These are phyloP conservation scores for Gaeumannomyces sp. DNA, from an alignment of 2,329 filamentous ascomycete species.

Conservation along the genomic window DNA sequence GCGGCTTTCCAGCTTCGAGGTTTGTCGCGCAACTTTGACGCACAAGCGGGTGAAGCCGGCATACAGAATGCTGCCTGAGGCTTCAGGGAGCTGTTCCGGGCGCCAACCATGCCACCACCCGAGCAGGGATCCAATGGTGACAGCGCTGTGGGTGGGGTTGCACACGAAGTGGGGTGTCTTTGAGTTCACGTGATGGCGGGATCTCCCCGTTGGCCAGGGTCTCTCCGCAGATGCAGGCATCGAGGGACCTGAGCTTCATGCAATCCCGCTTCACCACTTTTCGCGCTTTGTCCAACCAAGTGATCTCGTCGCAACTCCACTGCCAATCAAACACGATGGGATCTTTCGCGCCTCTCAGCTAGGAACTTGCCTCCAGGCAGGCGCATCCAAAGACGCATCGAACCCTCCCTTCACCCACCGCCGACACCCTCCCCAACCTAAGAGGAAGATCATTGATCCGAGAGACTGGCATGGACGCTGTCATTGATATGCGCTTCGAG, in stretches of 20 bases:
- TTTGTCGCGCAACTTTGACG: slow-evolving; percentile 4
- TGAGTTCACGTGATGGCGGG: not conserved
- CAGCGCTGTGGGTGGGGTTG: not conserved
- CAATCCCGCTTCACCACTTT: not conserved
- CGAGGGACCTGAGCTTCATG: not conserved
- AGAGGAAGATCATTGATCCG: not conserved
- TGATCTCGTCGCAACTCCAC: not conserved
- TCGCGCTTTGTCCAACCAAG: not conserved
- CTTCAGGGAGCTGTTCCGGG: not conserved
- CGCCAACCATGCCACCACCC: too few relatives aligned
- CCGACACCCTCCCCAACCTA: not conserved
- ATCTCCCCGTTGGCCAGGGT: not conserved
- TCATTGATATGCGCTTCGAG: slow-evolving; percentile 57
- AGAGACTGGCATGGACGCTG: slow-evolving; percentile 50
- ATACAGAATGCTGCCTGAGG: slow-evolving; percentile 8
- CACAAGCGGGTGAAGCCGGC: slow-evolving; percentile 8
- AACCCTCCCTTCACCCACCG: not conserved
- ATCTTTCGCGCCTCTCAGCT: not conserved
- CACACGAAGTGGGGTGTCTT: not conserved
- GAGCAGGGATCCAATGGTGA: too few relatives aligned
- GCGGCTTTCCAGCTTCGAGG: not conserved
- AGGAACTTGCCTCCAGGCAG: not conserved
- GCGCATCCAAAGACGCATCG: not conserved
- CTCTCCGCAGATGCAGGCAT: not conserved
- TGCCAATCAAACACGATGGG: not conserved